These are phyloP conservation scores for Botryotinia convoluta DNA, from an alignment of 2,329 filamentous ascomycete genomes.

Conservation along the genomic window DNA sequence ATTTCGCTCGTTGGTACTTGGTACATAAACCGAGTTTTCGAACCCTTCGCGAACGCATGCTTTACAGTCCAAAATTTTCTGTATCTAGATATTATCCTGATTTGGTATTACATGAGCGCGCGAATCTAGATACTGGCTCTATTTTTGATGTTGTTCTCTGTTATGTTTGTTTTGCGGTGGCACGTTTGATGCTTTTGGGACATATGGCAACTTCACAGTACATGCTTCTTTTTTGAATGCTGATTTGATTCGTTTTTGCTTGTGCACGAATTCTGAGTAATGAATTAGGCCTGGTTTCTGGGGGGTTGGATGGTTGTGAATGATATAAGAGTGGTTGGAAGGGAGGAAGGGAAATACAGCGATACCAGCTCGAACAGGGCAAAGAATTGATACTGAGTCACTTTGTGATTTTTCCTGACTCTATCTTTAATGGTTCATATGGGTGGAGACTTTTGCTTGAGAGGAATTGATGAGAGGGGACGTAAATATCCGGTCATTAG, in stretches of 20 bases:
- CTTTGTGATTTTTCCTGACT: neutral
- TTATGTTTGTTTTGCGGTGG: neutral
- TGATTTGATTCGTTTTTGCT: neutral
- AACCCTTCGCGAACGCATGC: neutral
- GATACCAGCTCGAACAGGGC: neutral
- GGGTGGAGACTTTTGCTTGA: neutral
- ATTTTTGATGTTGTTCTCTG: neutral
- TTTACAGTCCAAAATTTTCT: neutral
- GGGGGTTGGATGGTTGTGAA: neutral
- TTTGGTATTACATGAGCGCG: neutral
- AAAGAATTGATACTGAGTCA: neutral
- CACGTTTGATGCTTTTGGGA: neutral
- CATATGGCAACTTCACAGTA: slow-evolving; percentile 17
- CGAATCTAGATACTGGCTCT: neutral
- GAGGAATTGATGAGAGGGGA: neutral
- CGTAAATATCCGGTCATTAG: neutral
- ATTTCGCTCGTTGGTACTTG: neutral
- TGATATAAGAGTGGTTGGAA: neutral
- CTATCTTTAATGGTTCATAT: neutral
- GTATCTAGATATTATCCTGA: neutral
- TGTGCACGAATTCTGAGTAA: neutral
- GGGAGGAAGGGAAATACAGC: neutral
- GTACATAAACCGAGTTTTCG: neutral
- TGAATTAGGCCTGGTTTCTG: neutral
- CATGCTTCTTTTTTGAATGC: neutral